Evolutionary conservation across 2,329 filamentous ascomycete genomes (phyloP), one percentile per base, ranked within the genome.

Genomic region (Ilyonectria robusta): DNA sequence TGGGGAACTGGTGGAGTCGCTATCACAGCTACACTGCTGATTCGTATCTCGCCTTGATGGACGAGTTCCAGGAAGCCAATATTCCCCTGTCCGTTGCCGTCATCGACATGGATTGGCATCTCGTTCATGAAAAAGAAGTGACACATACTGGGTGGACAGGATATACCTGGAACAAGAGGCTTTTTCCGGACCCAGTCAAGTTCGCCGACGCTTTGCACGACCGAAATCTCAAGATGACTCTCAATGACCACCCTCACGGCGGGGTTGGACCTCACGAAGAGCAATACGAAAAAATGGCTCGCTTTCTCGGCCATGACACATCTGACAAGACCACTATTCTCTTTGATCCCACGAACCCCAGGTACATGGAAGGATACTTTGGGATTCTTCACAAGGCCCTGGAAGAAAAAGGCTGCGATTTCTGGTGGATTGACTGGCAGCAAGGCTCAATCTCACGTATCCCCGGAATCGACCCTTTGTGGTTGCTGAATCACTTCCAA

Each of bases 391-490:
- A 90, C 63, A 81, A 84, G 13, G 79, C 82, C 13, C 80, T 91
- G 33, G 89, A 91, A 66, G 80, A 85, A 1, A 80, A 87, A 6
- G 89, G 86, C 1, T 82, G 85, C 21, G 89, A 91, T 72, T 90
- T 92, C 63, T 91, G 88, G 88, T 92, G 89, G 89, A 83, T 91
- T 35, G 89, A 92, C 75, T 92, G 89, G 89, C 89, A 92, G 76
- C 89, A 92, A 76, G 89, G 89, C 1, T 78, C 81, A 2, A 79
- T 83, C 64, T 88, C 87, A 1, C 82, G 83, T 42, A 82, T 90
- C 4, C 85, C 84, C 0, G 88, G 88, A 2, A 80, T 91, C 3
- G 89, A 92, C 75, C 89, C 89, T 0, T 79, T 92, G 0, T 91
- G 89, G 89, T 78, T 91, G 37, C 81, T 92, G 21, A 92, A 91